Evolutionary conservation across 371 early-diverging fungal genomes (phyloP).

Genomic region (Mucor mucedo): DNA sequence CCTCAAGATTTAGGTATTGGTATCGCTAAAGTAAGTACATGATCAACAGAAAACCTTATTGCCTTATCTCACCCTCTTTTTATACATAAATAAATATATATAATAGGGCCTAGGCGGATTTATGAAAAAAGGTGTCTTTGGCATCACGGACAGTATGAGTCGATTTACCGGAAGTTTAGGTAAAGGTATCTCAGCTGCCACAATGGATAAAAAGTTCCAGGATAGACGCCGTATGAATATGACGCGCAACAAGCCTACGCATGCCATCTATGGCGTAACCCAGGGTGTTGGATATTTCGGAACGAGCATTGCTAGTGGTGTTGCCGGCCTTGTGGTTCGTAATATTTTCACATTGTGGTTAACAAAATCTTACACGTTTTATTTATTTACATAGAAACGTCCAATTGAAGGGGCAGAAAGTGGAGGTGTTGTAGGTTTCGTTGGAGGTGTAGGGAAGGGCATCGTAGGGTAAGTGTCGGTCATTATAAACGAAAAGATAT

Average conservation of each 20-base stretch:
- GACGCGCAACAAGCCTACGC: conserved; percentile 81
- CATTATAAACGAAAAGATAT: neutral
- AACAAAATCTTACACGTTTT: neutral
- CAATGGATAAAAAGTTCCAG: conserved; percentile 87
- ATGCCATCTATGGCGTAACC: conserved; percentile 82
- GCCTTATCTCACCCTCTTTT: conserved; percentile 54
- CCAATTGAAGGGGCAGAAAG: conserved; percentile 86
- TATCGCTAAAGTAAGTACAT: conserved; percentile 2
- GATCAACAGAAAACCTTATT: neutral
- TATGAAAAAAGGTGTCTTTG: conserved; percentile 85
- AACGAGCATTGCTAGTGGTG: conserved; percentile 76
- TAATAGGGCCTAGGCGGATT: conserved; percentile 54
- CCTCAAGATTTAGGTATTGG: conserved; percentile 91
- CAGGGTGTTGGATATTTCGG: conserved; percentile 81
- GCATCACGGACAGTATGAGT: conserved; percentile 84
- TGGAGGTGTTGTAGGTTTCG: conserved; percentile 85
- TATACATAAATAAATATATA: neutral
- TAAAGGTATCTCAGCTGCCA: conserved; percentile 87
- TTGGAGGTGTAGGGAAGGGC: conserved; percentile 87
- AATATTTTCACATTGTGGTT: neutral
- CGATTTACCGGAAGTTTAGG: conserved; percentile 86
- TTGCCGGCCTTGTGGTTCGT: conserved; percentile 79
- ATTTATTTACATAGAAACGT: conserved; percentile 48
- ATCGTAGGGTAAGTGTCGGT: conserved; percentile 61
- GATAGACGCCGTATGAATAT: conserved; percentile 69